Evolutionary conservation across 305 asterid species (phyloP), one percentile per base, ranked within the genome.

Genomic region (Fraxinus platypoda): DNA sequence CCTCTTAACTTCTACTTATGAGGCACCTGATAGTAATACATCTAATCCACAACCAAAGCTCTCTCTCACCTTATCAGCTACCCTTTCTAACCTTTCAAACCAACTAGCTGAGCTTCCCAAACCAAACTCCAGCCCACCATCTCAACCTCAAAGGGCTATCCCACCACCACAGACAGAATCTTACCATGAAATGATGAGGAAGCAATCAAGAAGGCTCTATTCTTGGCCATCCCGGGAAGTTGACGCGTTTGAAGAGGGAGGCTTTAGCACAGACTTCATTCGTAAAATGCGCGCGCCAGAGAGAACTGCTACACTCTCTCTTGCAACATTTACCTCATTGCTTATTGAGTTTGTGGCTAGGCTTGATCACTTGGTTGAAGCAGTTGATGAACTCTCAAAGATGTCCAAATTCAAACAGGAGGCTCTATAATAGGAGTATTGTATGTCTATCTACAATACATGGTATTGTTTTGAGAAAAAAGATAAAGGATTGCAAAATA

Each of bases 151-250:
- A 9, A 82, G 57, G 64, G 38, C 28, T 13, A 33, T 26, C 49
- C 88, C 82, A 21, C 74, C 80, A 8, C 23, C 72, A 37, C 90
- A 80, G n/a, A 86, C 84, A 19, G 91, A 89, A 30, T 66, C 90
- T 28, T 87, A 82, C 57, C 89, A 87, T 54, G 93, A 92, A 88
- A 86, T 46, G 38, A 82, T 86, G 91, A 91, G 93, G 85, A 92
- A 87, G 84, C 92, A 88, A 26, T 88, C 90, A 6, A 88, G 91
- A 85, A 85, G 93, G 90, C 84, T 85, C 5, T 62, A 90, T 74
- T 92, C 94, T 0, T 89, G 97, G 94, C 94, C 93, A 23, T 91
- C 93, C 0, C 81, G 91, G 66, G 92, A 88, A 77, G 92, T 91
- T 0, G 92, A 92, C 84, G 84, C 90, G n/a, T 86, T 80, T n/a